Conservation (phyloP, 805 yeast genomes). For the Tetrapisispora phaffii region DNA sequence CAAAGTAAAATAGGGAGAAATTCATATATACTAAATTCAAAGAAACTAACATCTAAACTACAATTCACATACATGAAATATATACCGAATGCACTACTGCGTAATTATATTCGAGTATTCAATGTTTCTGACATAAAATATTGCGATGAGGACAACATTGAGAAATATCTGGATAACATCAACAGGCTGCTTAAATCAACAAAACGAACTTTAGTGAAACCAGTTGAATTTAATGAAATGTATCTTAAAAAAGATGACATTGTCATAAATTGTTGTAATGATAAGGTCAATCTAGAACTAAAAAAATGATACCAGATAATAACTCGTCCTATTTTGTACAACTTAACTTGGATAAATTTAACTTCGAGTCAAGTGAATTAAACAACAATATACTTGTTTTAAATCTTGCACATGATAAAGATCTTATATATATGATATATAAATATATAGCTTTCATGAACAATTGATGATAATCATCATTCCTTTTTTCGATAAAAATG, state of each 20-base stretch:
- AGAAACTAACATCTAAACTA: not conserved
- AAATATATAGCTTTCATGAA: not conserved
- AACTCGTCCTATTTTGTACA: too few relatives aligned
- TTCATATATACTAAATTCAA: constrained; percentile 20
- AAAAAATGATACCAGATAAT: not conserved
- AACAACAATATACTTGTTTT: not conserved
- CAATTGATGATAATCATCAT: not conserved
- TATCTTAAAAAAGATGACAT: not conserved
- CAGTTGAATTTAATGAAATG: not conserved
- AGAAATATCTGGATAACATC: not conserved
- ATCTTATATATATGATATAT: not conserved
- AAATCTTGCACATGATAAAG: not conserved
- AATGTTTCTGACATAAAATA: constrained; percentile 4
- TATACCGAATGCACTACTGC: constrained; percentile 11
- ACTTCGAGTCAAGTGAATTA: not conserved
- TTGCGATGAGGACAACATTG: not conserved
- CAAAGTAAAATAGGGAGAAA: constrained; percentile 12
- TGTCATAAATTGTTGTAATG: too few relatives aligned
- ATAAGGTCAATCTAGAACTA: too few relatives aligned
- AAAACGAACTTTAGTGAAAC: not conserved
- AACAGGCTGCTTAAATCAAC: not conserved
- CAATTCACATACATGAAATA: constrained; percentile 2
- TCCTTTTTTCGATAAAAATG: too few relatives aligned
- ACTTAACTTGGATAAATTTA: not conserved
- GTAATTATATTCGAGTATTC: constrained; percentile 6